A percentile compares a stretch with the other conserved stretches of the same genome.
phyloP scores from a whole-genome alignment of 2,329 filamentous ascomycete species.

The Claviceps pazoutovae region DNA sequence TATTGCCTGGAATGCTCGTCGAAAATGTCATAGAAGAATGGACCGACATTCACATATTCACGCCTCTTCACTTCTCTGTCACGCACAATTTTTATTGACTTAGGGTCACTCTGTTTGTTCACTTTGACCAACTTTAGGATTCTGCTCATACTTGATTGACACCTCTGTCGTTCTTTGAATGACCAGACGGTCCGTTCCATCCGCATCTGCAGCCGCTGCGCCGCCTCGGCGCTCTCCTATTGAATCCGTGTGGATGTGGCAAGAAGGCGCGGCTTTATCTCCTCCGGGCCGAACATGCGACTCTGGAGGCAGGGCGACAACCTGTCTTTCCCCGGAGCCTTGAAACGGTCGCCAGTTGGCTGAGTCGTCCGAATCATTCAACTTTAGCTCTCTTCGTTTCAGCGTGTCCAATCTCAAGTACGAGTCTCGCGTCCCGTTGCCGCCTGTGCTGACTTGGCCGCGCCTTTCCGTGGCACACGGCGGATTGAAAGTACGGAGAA shows the following conservation, averaged over 20 bases:
- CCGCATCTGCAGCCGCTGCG: not conserved
- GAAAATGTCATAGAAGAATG: not conserved
- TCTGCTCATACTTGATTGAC: conserved; percentile 1
- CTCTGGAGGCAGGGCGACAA: not conserved
- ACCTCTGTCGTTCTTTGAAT: conserved; percentile 5
- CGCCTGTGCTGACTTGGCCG: not conserved
- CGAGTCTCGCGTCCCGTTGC: not conserved
- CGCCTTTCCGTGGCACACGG: not conserved
- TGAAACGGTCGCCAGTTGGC: conserved; percentile 4
- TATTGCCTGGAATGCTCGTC: too few relatives aligned
- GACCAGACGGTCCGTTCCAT: not conserved
- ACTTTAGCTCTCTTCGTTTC: not conserved
- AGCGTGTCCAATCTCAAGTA: conserved; percentile 4
- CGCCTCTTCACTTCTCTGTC: not conserved
- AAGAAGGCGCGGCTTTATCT: not conserved
- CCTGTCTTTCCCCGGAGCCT: not conserved
- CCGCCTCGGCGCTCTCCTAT: not conserved
- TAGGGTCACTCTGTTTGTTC: not conserved
- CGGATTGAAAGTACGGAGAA: conserved; percentile 4
- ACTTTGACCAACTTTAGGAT: not conserved
- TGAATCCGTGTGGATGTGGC: not conserved
- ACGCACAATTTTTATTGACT: not conserved
- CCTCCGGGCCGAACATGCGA: not conserved
- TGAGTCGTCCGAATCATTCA: not conserved
- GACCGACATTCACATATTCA: not conserved